Conservation (phyloP, 2,329 filamentous ascomycete genomes). For the Ampelomyces quisqualis region DNA sequence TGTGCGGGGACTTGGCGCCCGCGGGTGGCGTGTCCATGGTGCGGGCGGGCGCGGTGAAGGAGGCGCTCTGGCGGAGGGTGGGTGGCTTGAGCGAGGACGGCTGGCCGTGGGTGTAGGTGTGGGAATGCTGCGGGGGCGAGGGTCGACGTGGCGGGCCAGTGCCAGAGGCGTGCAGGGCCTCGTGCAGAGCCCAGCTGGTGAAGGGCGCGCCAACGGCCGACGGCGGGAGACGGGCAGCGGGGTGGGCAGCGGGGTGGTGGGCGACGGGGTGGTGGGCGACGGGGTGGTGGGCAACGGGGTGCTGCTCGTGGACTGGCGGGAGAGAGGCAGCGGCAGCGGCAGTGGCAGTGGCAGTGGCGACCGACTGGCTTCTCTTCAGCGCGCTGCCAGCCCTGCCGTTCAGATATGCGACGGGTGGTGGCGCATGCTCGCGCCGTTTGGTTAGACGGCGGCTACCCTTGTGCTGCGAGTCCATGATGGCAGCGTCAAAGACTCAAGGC, state of each 20-base stretch:
- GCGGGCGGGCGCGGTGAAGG: slow-evolving; percentile 46
- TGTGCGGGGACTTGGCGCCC: slow-evolving; percentile 39
- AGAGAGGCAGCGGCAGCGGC: neutral
- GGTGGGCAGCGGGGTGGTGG: too few species aligned
- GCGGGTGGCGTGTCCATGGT: slow-evolving; percentile 48
- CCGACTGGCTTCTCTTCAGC: slow-evolving; percentile 21
- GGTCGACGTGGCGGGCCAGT: slow-evolving; percentile 21
- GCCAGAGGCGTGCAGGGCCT: slow-evolving; percentile 10
- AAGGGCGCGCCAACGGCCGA: slow-evolving; percentile 41
- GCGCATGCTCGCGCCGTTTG: slow-evolving; percentile 18
- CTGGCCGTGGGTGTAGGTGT: slow-evolving; percentile 31
- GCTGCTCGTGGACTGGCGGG: slow-evolving; percentile 22
- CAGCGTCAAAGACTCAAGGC: neutral
- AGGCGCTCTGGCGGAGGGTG: slow-evolving; percentile 46
- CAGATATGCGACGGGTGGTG: slow-evolving; percentile 22
- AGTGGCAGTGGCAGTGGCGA: slow-evolving; percentile 23
- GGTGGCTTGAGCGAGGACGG: slow-evolving; percentile 23
- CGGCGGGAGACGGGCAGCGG: slow-evolving; percentile 12
- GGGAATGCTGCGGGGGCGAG: slow-evolving; percentile 30
- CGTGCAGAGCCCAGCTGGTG: slow-evolving; percentile 41
- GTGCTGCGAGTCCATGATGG: slow-evolving; percentile 19
- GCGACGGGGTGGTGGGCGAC: slow-evolving; percentile 15
- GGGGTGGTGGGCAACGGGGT: slow-evolving; percentile 8
- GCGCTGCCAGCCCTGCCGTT: slow-evolving; percentile 19
- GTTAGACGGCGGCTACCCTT: slow-evolving; percentile 15